phyloP scores from a whole-genome alignment of 148 eudicot species.

The Cornus suecica region DNA sequence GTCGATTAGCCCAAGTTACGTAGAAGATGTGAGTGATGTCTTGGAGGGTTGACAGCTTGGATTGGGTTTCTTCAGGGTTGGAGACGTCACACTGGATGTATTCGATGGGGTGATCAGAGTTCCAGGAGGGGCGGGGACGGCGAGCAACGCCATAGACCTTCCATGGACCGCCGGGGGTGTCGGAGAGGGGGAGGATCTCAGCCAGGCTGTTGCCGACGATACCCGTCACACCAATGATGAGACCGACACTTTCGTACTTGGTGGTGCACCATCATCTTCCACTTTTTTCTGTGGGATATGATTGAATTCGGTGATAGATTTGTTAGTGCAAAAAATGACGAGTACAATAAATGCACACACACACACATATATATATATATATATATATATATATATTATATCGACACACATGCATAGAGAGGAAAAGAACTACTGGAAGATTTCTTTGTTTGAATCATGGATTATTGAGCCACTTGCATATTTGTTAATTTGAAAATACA shows the following conservation, averaged over 20 bases:
- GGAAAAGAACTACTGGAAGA: too few species aligned
- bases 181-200: conserved; percentile 13
- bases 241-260: conserved; percentile 6
- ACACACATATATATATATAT: too few species aligned
- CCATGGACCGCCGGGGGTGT: conserved; percentile 17
- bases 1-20: background rate
- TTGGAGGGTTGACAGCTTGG: conserved; percentile 3
- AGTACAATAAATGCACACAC: too few species aligned
- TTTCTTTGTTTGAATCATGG: too few species aligned
- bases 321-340: background rate
- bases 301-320: background rate
- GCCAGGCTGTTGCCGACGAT: conserved; percentile 13
- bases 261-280: conserved; percentile 4
- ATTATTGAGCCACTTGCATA: too few species aligned
- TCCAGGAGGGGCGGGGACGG: conserved; percentile 11
- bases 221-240: conserved; percentile 3
- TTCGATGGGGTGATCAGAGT: conserved; percentile 8
- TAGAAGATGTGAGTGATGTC: conserved; percentile 13
- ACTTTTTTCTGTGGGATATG: background rate
- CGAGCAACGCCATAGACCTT: conserved; percentile 10
- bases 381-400: too few species aligned
- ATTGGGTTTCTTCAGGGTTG: background rate
- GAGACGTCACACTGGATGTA: conserved; percentile 11
- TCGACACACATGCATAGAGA: too few species aligned
- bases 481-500: too few species aligned